phyloP scores from a whole-genome alignment of 148 eudicot genomes.

The Rhododendron griersonianum region DNA sequence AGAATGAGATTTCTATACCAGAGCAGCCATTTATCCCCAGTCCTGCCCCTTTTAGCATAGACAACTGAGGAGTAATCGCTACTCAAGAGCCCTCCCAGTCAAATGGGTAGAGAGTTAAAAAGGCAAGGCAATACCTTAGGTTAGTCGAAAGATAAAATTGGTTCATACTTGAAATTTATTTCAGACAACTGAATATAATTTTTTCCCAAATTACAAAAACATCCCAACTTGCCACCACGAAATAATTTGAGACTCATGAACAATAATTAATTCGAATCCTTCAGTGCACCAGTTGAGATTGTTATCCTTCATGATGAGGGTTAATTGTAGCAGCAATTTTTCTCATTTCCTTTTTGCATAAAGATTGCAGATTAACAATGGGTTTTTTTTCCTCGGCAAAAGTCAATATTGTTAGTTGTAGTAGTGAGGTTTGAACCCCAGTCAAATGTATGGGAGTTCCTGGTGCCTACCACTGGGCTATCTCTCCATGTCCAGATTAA shows the following conservation, averaged over 20 bases:
- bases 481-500: neutral
- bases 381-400: no score
- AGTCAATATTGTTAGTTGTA: no score
- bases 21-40: neutral
- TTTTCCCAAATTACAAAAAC: neutral
- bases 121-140: neutral
- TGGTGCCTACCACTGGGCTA: no score
- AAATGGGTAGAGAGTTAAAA: neutral
- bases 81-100: neutral
- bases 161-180: neutral
- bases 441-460: no score
- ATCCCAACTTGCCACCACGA: neutral
- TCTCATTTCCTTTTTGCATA: neutral
- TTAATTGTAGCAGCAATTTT: neutral
- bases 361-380: neutral
- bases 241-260: neutral
- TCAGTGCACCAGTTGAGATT: neutral
- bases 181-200: neutral
- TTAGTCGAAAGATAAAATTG: neutral
- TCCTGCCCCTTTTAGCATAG: neutral
- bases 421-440: no score
- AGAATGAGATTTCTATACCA: neutral
- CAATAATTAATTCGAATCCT: neutral
- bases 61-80: neutral
- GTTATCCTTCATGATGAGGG: neutral